These are phyloP conservation scores for Trichoderma erinaceum DNA, from an alignment of 495 filamentous ascomycete genomes.

Conservation along the genomic window DNA sequence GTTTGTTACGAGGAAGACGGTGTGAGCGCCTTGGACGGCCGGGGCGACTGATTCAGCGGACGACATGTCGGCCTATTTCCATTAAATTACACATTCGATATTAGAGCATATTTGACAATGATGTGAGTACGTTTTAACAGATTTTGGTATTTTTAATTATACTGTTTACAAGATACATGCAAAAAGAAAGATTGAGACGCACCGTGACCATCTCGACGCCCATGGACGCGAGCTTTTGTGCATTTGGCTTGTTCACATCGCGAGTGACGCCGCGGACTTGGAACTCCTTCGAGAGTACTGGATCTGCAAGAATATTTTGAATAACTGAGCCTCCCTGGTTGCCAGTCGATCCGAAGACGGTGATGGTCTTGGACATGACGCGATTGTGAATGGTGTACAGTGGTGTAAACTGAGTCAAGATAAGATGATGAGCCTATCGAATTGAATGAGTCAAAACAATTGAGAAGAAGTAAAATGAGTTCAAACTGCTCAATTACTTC, in stretches of 20 bases:
- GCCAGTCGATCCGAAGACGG: constrained; percentile 59
- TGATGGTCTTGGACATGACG: constrained; percentile 45
- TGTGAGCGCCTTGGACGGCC: constrained; percentile 41
- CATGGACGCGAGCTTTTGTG: constrained; percentile 31
- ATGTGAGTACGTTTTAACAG: constrained; percentile 24
- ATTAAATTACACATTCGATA: background rate
- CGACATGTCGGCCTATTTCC: constrained; percentile 30
- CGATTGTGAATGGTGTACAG: background rate
- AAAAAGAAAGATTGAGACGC: constrained; percentile 18
- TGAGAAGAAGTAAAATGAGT: background rate
- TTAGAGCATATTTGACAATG: background rate
- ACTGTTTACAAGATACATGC: too few species aligned
- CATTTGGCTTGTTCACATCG: constrained; percentile 36
- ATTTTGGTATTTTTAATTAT: too few species aligned
- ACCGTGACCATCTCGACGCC: constrained; percentile 38
- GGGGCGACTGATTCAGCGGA: constrained; percentile 33
- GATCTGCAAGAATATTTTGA: constrained; percentile 42
- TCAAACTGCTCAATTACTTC: background rate
- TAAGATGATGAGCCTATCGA: background rate
- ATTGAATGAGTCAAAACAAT: background rate
- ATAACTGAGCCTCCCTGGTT: constrained; percentile 56
- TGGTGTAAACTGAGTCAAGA: too few species aligned
- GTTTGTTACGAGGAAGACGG: constrained; percentile 45
- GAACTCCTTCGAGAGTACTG: constrained; percentile 43
- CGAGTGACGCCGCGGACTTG: constrained; percentile 53